Evolutionary conservation across 768 basidiomycete genomes (phyloP).

Genomic region (Pilatotrama ljubarskyi): DNA sequence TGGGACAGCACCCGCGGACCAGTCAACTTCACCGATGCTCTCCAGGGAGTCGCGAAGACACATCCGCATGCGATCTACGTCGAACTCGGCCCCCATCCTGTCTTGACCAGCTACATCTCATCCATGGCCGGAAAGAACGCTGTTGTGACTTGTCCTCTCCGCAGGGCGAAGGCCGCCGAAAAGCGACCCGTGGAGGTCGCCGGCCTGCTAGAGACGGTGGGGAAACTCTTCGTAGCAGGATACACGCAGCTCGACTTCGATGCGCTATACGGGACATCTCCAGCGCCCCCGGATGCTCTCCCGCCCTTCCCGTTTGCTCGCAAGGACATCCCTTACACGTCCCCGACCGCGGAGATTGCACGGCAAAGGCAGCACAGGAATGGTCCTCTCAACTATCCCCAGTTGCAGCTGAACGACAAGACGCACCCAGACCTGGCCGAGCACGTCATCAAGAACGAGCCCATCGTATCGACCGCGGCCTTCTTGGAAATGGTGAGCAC

Average conservation of each 20-base stretch:
- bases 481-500: constrained; percentile 41
- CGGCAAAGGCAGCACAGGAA: constrained; percentile 29
- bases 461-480: constrained; percentile 49
- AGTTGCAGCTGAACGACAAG: constrained; percentile 37
- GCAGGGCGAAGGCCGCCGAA: constrained; percentile 29
- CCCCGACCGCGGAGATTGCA: constrained; percentile 16
- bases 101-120: constrained; percentile 37
- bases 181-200: constrained; percentile 26
- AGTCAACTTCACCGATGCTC: constrained; percentile 39
- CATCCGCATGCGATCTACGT: constrained; percentile 34
- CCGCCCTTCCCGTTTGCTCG: constrained; percentile 36
- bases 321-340: constrained; percentile 29
- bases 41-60: constrained; percentile 26
- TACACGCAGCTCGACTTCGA: constrained; percentile 37
- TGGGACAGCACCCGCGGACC: constrained; percentile 42
- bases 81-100: constrained; percentile 45
- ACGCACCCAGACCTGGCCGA: constrained; percentile 44
- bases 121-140: constrained; percentile 24
- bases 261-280: constrained; percentile 27
- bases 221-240: constrained; percentile 33
- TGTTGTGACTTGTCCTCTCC: constrained; percentile 31
- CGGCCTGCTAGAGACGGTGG: constrained; percentile 31
- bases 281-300: constrained; percentile 20
- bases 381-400: constrained; percentile 39
- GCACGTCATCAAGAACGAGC: constrained; percentile 45